phyloP scores from a whole-genome alignment of 1,139 yeast species.

The Komagataea norvegica region DNA sequence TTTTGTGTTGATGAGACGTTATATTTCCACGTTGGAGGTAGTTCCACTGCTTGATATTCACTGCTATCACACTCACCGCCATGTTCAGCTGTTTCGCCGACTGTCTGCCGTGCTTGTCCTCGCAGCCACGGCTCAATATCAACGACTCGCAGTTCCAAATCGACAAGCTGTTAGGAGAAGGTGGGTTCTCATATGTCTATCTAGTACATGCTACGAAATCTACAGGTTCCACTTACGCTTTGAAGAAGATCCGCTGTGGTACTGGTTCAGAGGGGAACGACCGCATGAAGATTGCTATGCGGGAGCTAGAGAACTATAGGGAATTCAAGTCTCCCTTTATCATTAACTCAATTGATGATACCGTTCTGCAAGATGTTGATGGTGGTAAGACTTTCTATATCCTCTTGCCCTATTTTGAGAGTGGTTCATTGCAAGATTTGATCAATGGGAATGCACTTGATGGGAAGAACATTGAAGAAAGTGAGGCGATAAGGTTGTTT shows the following conservation, averaged over 20 bases:
- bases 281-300: conserved; percentile 65
- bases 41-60: too few species aligned
- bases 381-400: conserved; percentile 78
- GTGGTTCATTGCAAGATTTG: conserved; percentile 73
- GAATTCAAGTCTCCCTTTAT: conserved; percentile 67
- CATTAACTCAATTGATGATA: conserved; percentile 65
- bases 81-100: conserved; percentile 6
- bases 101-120: conserved; percentile 33
- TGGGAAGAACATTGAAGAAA: conserved; percentile 49
- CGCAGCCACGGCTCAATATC: conserved; percentile 46
- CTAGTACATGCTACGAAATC: conserved; percentile 51
- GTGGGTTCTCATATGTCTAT: conserved; percentile 88
- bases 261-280: conserved; percentile 67
- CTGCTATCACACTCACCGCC: too few species aligned
- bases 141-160: conserved; percentile 51
- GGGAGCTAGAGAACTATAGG: conserved; percentile 71
- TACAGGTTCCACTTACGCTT: conserved; percentile 53
- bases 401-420: conserved; percentile 68
- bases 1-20: too few species aligned
- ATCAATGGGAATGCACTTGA: conserved; percentile 61
- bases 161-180: conserved; percentile 76
- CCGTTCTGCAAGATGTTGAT: conserved; percentile 65
- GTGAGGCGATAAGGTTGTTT: conserved; percentile 56
- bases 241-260: conserved; percentile 74
- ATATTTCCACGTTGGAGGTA: too few species aligned